Base-by-base conservation (phyloP, 2,329 filamentous ascomycete species). In the Erysiphe pisi region DNA sequence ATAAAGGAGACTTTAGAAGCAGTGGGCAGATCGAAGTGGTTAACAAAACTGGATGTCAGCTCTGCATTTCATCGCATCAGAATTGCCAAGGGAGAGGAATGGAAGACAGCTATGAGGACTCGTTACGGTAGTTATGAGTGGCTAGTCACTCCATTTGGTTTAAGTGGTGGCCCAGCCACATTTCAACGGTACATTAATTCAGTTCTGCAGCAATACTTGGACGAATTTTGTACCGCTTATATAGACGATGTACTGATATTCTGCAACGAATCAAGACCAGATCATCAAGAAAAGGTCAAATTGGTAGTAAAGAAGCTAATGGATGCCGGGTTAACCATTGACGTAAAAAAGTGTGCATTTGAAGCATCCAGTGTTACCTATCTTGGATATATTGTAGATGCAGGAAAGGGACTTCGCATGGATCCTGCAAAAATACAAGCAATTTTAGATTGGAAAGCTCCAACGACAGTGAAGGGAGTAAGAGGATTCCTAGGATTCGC, bases 171-270 rank as follows among this genome's bases (percentile, higher is more conserved):
- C 14, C 70, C 76, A 6, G 61, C 76, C 4, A 77, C 76, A 0
- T 77, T 70, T 28, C 76, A 78, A 52, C 14, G 45, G 4, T 77
- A 77, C 58, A 78, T 78, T 6, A 78, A 78, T 28, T 58, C 75
- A 36, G 56, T 76, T 20, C 40, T 77, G 22, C 58, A 43, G 20
- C 20, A 71, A 28, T 77, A 74, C 31, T 56, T 78, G 31, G 49
- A 78, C 47, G 31, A 70, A 20, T 76, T 76, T 63, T 77, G 47
- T 28, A 73, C 70, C 2, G 65, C 49, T 52, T 78, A 78, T 56
- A 68, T 78, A 16, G 40, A 78, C 49, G 40, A 78, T 75, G 76
- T 78, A 49, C 47, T 78, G 8, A 78, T 78, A 36, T 78, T 77
- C 36, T 77, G 28, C 2, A 49, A 76, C 20, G 71, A 43, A 20